phyloP scores from a whole-genome alignment of 768 basidiomycete species.

The Tephrocybe sp. region DNA sequence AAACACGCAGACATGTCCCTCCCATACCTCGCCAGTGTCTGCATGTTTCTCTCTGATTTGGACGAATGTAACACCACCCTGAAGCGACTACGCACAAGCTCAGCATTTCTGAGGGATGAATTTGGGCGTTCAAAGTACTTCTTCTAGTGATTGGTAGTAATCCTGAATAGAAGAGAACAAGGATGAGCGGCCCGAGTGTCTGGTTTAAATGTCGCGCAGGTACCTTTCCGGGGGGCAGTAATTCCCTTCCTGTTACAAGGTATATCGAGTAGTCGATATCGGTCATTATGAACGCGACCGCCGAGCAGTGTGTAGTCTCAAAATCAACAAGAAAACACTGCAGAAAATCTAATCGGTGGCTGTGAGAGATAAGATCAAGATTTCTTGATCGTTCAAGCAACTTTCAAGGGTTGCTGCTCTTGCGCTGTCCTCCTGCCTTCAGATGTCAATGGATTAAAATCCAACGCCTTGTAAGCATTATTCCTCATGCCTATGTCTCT shows the following conservation, averaged over 20 bases:
- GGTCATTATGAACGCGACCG: conserved; percentile 8
- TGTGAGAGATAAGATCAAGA: conserved; percentile 4
- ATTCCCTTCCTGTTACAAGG: conserved; percentile 79
- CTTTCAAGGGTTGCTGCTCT: too few species aligned
- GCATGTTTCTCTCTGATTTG: conserved; percentile 85
- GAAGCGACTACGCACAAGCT: conserved; percentile 55
- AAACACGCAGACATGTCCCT: not conserved
- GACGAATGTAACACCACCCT: conserved; percentile 87
- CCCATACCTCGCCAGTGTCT: conserved; percentile 74
- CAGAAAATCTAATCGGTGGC: not conserved
- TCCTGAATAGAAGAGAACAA: too few species aligned
- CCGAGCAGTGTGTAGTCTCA: not conserved
- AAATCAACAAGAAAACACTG: too few species aligned
- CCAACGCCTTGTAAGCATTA: too few species aligned
- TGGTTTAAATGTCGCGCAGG: too few species aligned
- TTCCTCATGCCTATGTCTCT: too few species aligned
- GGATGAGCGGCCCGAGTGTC: too few species aligned
- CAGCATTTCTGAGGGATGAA: not conserved
- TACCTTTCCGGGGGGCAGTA: conserved; percentile 78
- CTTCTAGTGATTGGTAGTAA: conserved; percentile 72
- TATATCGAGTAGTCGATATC: conserved; percentile 71
- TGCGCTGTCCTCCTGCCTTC: too few species aligned
- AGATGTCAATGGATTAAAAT: too few species aligned
- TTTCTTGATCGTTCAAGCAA: too few species aligned
- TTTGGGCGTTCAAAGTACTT: conserved; percentile 39